Evolutionary conservation across 106 monocot genomes (phyloP).

Genomic region (Dioscorea dumetorum): DNA sequence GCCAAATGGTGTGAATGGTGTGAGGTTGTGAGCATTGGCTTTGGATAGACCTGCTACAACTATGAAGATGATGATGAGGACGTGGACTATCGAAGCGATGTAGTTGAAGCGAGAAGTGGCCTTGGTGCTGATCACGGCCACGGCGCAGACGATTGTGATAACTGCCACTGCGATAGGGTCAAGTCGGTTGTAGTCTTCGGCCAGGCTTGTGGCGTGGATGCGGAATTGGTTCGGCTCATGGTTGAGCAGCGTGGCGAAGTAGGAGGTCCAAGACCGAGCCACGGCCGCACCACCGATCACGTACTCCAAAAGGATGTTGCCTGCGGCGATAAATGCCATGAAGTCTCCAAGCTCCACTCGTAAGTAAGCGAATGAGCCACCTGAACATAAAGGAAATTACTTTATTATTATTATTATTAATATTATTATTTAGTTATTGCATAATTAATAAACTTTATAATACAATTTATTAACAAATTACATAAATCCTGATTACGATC

Average conservation of each 20-base stretch:
- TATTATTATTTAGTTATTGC: too few relatives aligned
- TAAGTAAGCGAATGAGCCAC: conserved; percentile 87
- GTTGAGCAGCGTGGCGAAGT: conserved; percentile 84
- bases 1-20: conserved; percentile 55
- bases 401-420: too few relatives aligned
- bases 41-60: conserved; percentile 67
- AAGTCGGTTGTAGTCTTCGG: conserved; percentile 51
- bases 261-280: conserved; percentile 88
- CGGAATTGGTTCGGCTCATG: conserved; percentile 71
- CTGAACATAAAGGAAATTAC: conserved; percentile 9
- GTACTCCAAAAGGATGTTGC: conserved; percentile 92
- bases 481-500: too few relatives aligned
- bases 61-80: conserved; percentile 68
- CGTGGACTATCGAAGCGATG: conserved; percentile 73
- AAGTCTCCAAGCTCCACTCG: conserved; percentile 94
- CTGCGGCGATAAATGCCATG: conserved; percentile 85
- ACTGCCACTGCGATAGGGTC: conserved; percentile 81
- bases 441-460: too few relatives aligned
- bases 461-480: too few relatives aligned
- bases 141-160: conserved; percentile 32
- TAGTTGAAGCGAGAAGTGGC: conserved; percentile 84
- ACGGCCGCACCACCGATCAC: conserved; percentile 83
- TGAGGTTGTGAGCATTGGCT: conserved; percentile 50
- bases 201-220: conserved; percentile 49
- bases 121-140: conserved; percentile 66